phyloP scores from a whole-genome alignment of 140 eudicot genomes.

The Erigeron philadelphicus region DNA sequence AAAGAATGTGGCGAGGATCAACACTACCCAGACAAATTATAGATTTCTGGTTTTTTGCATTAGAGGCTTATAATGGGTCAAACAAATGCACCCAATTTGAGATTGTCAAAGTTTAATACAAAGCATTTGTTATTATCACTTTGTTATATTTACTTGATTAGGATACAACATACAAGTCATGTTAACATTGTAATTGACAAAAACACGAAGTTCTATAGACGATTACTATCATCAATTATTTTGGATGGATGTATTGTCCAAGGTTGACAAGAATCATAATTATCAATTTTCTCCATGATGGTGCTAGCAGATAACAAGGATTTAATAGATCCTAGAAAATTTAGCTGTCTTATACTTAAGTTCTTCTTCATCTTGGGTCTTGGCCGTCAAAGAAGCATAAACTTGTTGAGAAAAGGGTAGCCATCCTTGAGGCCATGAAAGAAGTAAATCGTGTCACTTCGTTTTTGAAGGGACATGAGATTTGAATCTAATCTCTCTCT shows the following conservation, averaged over 20 bases:
- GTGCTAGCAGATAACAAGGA: neutral
- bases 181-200: slow-evolving; percentile 3
- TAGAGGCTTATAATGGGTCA: slow-evolving; percentile 4
- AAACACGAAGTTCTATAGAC: neutral
- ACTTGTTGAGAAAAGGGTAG: too few species aligned
- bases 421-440: too few species aligned
- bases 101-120: slow-evolving; percentile 8
- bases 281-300: neutral
- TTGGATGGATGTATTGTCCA: neutral
- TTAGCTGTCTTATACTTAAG: too few species aligned
- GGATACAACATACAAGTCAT: slow-evolving; percentile 6
- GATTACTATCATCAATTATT: neutral
- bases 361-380: neutral
- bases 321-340: too few species aligned
- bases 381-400: too few species aligned
- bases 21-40: slow-evolving; percentile 8
- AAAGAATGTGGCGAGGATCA: slow-evolving; percentile 12
- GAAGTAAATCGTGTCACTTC: too few species aligned
- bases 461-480: too few species aligned
- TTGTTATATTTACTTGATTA: slow-evolving; percentile 2
- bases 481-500: too few species aligned
- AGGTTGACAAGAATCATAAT: slow-evolving; percentile 1
- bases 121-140: slow-evolving; percentile 10
- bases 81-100: slow-evolving; percentile 4
- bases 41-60: slow-evolving; percentile 20